A percentile compares a stretch with the other conserved stretches of the same genome.
Evolutionary conservation across 768 basidiomycete species (phyloP).

Genomic region (Lentinula boryana): DNA sequence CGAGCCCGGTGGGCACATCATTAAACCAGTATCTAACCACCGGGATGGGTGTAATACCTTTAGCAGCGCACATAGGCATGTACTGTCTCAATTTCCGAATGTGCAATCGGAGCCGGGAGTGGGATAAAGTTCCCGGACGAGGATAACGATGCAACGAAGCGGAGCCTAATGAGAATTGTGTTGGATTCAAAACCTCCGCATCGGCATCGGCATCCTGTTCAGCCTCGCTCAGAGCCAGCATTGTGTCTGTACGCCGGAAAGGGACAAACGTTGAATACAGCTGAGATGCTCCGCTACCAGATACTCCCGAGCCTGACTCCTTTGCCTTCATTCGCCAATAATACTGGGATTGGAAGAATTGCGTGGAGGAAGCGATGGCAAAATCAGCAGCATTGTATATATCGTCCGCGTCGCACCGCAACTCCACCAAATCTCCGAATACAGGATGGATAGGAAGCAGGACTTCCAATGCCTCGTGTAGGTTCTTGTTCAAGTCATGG

Average conservation of each 20-base stretch:
- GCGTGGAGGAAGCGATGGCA: neutral
- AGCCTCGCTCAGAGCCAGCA: neutral
- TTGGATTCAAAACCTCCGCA: neutral
- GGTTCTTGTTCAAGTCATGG: neutral
- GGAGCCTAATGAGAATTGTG: neutral
- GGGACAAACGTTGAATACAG: neutral
- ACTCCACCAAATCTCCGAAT: neutral
- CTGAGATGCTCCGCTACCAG: neutral
- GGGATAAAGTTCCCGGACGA: neutral
- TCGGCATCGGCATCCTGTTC: neutral
- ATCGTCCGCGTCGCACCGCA: constrained; percentile 4
- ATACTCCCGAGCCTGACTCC: neutral
- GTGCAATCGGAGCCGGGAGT: neutral
- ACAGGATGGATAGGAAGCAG: constrained; percentile 1
- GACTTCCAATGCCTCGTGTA: constrained; percentile 1
- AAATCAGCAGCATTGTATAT: constrained; percentile 2
- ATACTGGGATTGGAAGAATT: constrained; percentile 3
- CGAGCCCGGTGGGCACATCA: neutral
- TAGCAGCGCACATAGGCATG: constrained; percentile 1
- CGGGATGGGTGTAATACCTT: neutral
- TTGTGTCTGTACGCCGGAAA: neutral
- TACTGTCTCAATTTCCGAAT: neutral
- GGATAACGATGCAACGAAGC: neutral
- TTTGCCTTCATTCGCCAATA: neutral
- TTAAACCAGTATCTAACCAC: constrained; percentile 4